These are phyloP conservation scores for Laburnicola sp. DNA, from an alignment of 2,329 filamentous ascomycete species.

Conservation along the genomic window DNA sequence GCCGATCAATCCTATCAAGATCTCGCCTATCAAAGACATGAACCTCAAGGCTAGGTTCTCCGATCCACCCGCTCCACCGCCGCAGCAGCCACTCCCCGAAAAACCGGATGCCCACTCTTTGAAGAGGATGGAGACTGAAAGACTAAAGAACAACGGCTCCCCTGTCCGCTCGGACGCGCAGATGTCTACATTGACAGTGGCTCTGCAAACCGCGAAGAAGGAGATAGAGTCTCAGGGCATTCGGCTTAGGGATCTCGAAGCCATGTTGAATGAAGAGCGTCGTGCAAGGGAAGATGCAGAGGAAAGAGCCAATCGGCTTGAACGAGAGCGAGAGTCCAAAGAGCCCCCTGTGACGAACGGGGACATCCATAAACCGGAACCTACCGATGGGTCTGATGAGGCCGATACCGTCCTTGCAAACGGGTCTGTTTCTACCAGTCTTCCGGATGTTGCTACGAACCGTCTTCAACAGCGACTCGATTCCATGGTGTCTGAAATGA, in stretches of 20 bases:
- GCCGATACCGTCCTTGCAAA: constrained; percentile 20
- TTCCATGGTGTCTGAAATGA: constrained; percentile 76
- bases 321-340: constrained; percentile 52
- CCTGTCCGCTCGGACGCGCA: constrained; percentile 69
- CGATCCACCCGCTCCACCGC: constrained; percentile 89
- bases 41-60: constrained; percentile 78
- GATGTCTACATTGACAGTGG: constrained; percentile 81
- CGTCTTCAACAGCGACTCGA: constrained; percentile 74
- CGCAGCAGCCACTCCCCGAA: constrained; percentile 88
- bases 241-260: constrained; percentile 79
- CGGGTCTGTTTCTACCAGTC: constrained; percentile 23
- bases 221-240: constrained; percentile 83
- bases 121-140: constrained; percentile 75
- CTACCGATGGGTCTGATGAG: constrained; percentile 17
- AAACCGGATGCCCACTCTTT: constrained; percentile 77
- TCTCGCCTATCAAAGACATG: constrained; percentile 62
- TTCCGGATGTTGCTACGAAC: constrained; percentile 45
- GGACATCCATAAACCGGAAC: constrained; percentile 20
- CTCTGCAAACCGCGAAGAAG: constrained; percentile 78
- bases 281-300: constrained; percentile 82
- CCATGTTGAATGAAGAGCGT: constrained; percentile 75
- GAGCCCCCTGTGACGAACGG: constrained; percentile 32
- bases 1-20: constrained; percentile 45
- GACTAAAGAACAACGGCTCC: constrained; percentile 64
- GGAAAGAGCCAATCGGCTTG: constrained; percentile 72